Evolutionary conservation across 1,284 basidiomycete species (phyloP).

Genomic region (Heterobasidion parviporum): DNA sequence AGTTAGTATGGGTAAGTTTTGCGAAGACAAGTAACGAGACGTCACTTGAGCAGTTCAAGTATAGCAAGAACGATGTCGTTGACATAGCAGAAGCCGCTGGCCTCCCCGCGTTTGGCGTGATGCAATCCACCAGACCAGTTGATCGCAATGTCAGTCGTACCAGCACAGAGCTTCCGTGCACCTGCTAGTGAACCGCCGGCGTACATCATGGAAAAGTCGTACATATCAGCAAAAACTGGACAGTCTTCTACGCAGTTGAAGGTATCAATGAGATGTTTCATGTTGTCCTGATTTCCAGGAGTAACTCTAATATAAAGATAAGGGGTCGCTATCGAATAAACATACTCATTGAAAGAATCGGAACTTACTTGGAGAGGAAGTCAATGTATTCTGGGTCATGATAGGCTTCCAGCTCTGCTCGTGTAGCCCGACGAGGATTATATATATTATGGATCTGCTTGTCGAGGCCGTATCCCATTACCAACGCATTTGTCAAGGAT

Average conservation of each 20-base stretch:
- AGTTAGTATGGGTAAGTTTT: background rate
- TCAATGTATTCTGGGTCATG: conserved; percentile 95
- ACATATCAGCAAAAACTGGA: conserved; percentile 89
- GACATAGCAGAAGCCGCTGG: conserved; percentile 94
- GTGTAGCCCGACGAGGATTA: conserved; percentile 82
- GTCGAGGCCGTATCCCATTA: conserved; percentile 94
- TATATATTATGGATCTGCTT: conserved; percentile 92
- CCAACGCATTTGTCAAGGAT: conserved; percentile 91
- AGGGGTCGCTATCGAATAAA: background rate
- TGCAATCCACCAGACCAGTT: conserved; percentile 97
- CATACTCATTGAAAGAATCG: background rate
- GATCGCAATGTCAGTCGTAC: conserved; percentile 91
- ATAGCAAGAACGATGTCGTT: conserved; percentile 95
- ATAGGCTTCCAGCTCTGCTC: conserved; percentile 85
- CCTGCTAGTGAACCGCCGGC: conserved; percentile 88
- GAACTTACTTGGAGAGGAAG: conserved; percentile 76
- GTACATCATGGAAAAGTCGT: conserved; percentile 89
- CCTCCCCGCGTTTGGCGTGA: conserved; percentile 93
- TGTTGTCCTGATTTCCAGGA: conserved; percentile 67
- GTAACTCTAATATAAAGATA: conserved; percentile 51
- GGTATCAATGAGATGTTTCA: conserved; percentile 68
- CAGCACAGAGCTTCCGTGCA: conserved; percentile 77
- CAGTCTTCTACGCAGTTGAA: conserved; percentile 94
- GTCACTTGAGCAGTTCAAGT: conserved; percentile 82
- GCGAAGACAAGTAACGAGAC: conserved; percentile 4